Evolutionary conservation across 2,329 filamentous ascomycete genomes (phyloP).

Genomic region (Hypomyces perniciosus): DNA sequence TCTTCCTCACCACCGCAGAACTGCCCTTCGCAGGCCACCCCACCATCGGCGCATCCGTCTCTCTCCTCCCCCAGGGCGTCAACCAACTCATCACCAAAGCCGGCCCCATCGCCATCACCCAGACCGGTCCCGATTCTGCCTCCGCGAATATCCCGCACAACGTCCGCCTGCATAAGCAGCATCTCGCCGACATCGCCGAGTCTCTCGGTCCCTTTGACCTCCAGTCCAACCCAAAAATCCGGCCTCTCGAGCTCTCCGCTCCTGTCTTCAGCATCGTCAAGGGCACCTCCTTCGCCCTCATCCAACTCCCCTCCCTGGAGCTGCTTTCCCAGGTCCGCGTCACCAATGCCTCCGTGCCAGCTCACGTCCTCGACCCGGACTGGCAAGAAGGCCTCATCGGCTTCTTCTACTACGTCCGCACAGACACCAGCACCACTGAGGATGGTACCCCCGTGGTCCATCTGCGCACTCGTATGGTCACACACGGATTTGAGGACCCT

Average conservation of each 20-base stretch:
- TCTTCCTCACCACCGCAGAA: constrained; percentile 50
- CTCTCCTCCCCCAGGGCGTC: constrained; percentile 36
- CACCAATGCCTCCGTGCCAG: constrained; percentile 26
- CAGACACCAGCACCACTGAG: constrained; percentile 23
- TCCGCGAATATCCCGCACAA: constrained; percentile 62
- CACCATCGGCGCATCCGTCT: constrained; percentile 50
- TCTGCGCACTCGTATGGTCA: constrained; percentile 58
- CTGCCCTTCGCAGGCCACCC: constrained; percentile 59
- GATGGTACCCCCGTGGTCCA: constrained; percentile 23
- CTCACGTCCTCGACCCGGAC: constrained; percentile 42
- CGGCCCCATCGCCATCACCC: constrained; percentile 45
- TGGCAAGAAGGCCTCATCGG: constrained; percentile 50
- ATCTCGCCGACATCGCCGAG: constrained; percentile 27
- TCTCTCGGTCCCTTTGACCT: constrained; percentile 21
- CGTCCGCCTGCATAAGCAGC: constrained; percentile 51
- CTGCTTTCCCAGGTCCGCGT: constrained; percentile 42
- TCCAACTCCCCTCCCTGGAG: constrained; percentile 55
- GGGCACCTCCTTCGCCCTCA: constrained; percentile 68
- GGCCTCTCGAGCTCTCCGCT: constrained; percentile 33
- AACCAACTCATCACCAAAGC: constrained; percentile 48
- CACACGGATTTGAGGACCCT: constrained; percentile 47
- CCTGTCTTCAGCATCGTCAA: constrained; percentile 60
- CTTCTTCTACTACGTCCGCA: constrained; percentile 54
- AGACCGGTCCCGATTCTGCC: constrained; percentile 38
- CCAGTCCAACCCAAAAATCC: constrained; percentile 23